Conservation (phyloP, 176 grass and related monocot species). For the Cenchrus americanus region DNA sequence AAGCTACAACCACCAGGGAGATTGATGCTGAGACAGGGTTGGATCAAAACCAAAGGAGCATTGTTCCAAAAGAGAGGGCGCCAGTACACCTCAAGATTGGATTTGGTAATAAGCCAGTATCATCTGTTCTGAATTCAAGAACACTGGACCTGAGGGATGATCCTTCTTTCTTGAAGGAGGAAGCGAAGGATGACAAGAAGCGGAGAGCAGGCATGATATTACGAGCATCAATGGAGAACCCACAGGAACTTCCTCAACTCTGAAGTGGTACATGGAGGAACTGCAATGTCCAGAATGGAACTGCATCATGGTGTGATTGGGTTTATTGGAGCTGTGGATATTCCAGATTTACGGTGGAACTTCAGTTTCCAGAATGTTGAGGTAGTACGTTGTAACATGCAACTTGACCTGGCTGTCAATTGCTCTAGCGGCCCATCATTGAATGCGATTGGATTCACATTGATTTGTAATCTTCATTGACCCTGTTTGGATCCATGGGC, state of each 20-base stretch:
- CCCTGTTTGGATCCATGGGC: too few relatives aligned
- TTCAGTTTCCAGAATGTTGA: constrained; percentile 28
- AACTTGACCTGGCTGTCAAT: background rate
- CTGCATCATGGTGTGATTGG: constrained; percentile 35
- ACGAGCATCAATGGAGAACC: constrained; percentile 76
- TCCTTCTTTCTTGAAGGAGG: constrained; percentile 64
- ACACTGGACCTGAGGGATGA: constrained; percentile 60
- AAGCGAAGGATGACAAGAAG: constrained; percentile 78
- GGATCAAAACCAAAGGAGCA: constrained; percentile 49
- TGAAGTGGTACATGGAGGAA: constrained; percentile 37
- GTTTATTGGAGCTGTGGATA: constrained; percentile 19
- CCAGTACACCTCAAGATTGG: constrained; percentile 69
- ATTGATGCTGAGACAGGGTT: constrained; percentile 42
- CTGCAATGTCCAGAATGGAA: constrained; percentile 8
- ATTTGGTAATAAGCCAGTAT: constrained; percentile 49
- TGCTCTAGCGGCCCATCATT: background rate
- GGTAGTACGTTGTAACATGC: constrained; percentile 48
- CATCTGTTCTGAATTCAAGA: constrained; percentile 30
- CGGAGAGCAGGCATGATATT: constrained; percentile 79
- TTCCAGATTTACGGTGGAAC: constrained; percentile 35
- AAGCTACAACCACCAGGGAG: constrained; percentile 51
- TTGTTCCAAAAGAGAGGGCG: constrained; percentile 65
- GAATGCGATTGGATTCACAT: background rate
- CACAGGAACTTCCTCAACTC: constrained; percentile 56
- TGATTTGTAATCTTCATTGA: background rate